Base-by-base conservation (phyloP, 1,284 basidiomycete species). In the Melanopsichium pennsylvanicum region DNA sequence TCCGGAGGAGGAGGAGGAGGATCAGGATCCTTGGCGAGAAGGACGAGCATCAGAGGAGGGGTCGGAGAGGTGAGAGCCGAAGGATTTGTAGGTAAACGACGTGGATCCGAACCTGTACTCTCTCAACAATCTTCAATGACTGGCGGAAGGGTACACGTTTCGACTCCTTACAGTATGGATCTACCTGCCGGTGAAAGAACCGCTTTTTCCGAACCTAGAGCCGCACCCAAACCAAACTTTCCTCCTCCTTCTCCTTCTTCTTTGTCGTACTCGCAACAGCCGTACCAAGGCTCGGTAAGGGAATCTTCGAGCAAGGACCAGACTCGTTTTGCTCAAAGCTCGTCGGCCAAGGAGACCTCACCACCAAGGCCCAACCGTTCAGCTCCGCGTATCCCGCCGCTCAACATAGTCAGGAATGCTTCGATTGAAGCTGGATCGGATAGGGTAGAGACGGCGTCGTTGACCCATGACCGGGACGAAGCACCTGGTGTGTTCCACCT, bases 321-420 rank as follows among this genome's bases (percentile, higher is more conserved):
- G n/a, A n/a, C n/a, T n/a, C n/a, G n/a, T n/a, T n/a, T n/a, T n/a
- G n/a, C n/a, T n/a, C n/a, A n/a, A n/a, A n/a, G n/a, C n/a, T n/a
- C n/a, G n/a, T n/a, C n/a, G n/a, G n/a, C 12, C 6, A 23, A 4
- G 40, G 29, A 33, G 16, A 37, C 31, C 9, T 55, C 51, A 13
- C 51, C 51, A 12, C 51, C 57, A 11, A 38, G 48, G 11, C 57
- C 57, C 15, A 36, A 25, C 2, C 41, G 51, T 15, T 42, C 51
- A 4, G 46, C 59, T 6, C 59, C 51, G 10, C 26, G 18, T 13
- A 19, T 21, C 18, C 18, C 34, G 18, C 31, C 31, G n/a, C 39
- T 33, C 18, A 21, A 8, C 32, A 22, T 26, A 16, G 16, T 5
- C 35, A 27, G 21, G 6, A 16, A 26, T 18, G 10, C 21, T 19